These are phyloP conservation scores for Daldinia loculata DNA, from an alignment of 495 filamentous ascomycete species.

Conservation along the genomic window DNA sequence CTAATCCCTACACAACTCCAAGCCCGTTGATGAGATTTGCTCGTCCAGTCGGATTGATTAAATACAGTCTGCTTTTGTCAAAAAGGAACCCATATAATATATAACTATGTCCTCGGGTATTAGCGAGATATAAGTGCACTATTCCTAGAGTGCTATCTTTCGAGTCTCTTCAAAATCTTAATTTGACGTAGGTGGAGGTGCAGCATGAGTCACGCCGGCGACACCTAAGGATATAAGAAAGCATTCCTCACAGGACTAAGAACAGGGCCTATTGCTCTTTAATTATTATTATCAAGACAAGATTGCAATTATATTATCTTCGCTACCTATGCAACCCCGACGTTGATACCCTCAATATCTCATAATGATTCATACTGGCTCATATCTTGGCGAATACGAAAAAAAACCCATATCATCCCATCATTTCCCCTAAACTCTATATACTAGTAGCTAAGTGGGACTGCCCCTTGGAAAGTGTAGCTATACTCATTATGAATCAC, in stretches of 20 bases:
- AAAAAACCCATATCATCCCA: background rate
- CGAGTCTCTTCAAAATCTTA: too few species aligned
- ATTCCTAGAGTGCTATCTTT: too few species aligned
- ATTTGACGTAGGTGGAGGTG: too few species aligned
- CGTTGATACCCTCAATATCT: background rate
- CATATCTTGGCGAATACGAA: background rate
- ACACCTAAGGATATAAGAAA: background rate
- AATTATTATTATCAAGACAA: background rate
- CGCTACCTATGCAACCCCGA: background rate
- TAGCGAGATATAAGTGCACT: too few species aligned
- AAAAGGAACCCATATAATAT: too few species aligned
- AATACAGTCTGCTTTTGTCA: too few species aligned
- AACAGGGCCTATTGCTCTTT: background rate
- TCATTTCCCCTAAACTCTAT: background rate
- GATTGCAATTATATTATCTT: background rate
- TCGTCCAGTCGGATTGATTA: too few species aligned
- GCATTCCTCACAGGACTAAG: background rate
- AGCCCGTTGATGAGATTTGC: too few species aligned
- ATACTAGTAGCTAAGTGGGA: background rate
- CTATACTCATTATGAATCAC: slow-evolving; percentile 7
- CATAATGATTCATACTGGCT: slow-evolving; percentile 44
- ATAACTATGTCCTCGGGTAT: too few species aligned
- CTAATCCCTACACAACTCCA: too few species aligned
- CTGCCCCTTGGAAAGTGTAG: background rate
- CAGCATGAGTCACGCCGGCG: too few species aligned